These are phyloP conservation scores for Yamadazyma taylorii DNA, from an alignment of 1,139 yeast genomes.

Conservation along the genomic window DNA sequence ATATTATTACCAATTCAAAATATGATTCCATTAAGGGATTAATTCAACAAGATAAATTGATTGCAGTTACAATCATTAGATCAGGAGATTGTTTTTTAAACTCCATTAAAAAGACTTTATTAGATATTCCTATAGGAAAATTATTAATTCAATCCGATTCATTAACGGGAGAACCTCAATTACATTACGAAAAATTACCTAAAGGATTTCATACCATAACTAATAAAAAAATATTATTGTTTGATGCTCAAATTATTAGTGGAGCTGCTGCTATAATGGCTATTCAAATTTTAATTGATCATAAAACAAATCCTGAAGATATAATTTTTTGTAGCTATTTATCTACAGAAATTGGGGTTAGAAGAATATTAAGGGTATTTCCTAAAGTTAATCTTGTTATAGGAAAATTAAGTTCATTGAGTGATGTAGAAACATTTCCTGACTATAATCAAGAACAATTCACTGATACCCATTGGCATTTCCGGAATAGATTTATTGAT, in stretches of 20 bases:
- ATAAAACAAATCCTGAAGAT: slow-evolving; percentile 61
- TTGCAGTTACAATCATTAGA: slow-evolving; percentile 78
- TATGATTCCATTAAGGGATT: slow-evolving; percentile 41
- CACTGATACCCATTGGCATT: slow-evolving; percentile 56
- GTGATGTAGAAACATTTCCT: slow-evolving; percentile 17
- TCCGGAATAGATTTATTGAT: slow-evolving; percentile 72
- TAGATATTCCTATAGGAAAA: slow-evolving; percentile 79
- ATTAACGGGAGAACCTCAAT: slow-evolving; percentile 87
- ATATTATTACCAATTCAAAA: slow-evolving; percentile 45
- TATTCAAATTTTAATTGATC: slow-evolving; percentile 80
- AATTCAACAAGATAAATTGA: slow-evolving; percentile 44
- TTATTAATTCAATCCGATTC: slow-evolving; percentile 85
- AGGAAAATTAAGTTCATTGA: slow-evolving; percentile 59
- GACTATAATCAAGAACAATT: slow-evolving; percentile 36
- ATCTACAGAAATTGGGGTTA: slow-evolving; percentile 81
- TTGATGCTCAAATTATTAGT: slow-evolving; percentile 86
- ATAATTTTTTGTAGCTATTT: slow-evolving; percentile 71
- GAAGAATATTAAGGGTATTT: slow-evolving; percentile 73
- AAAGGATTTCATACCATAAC: slow-evolving; percentile 28
- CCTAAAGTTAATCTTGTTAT: slow-evolving; percentile 66
- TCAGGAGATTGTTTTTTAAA: slow-evolving; percentile 92
- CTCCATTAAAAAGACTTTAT: slow-evolving; percentile 71
- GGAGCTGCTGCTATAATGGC: slow-evolving; percentile 98
- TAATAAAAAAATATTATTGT: slow-evolving; percentile 55
- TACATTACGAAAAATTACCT: slow-evolving; percentile 71